Base-by-base conservation (phyloP, 2,329 filamentous ascomycete genomes). In the Daldinia sp. region DNA sequence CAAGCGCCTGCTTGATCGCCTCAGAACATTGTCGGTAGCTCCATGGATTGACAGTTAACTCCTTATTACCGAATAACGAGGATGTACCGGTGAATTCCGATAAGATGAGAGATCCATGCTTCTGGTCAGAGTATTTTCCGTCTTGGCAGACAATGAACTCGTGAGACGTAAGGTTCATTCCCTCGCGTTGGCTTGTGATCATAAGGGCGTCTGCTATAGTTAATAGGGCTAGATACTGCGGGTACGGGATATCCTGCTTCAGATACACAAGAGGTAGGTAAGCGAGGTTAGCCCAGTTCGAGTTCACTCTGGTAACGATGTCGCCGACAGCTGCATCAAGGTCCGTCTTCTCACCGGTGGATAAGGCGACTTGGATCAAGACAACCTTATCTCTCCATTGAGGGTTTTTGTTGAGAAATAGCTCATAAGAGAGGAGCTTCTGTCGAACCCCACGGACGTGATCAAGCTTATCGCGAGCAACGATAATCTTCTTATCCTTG, bases 121-220 rank as follows among this genome's bases (percentile, higher is more conserved):
- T 94, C 82, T 94, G 94, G 63, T 90, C 83, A 2, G 86, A 82
- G 58, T 86, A 85, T 72, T 88, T 88, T 44, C 94, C 94, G 76
- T 98, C 95, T 77, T 98, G 95, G 77, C 94, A 98, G 73, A 93
- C 93, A 37, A 98, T 87, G 76, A 94, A 98, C 78, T 98, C 95
- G 78, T 98, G 96, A 5, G 92, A 94, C 0, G 95, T 98, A 63
- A 98, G 82, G 78, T 98, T 98, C 96, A 98, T 98, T 70, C 95
- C 95, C 79, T 98, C 95, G 59, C 96, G 93, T 74, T 98, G 89
- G 77, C 93, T 97, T 1, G 95, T 97, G 76, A 98, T 96, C 88
- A 98, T 96, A 56, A 98, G 84, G 2, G 92, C 92, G 81, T 98
- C 94, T 1, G 95, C 96, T 59, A 97, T 91, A 2, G 93, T 93